Conservation (phyloP, 257 asterid species). For the Nyctanthes arbortristis region DNA sequence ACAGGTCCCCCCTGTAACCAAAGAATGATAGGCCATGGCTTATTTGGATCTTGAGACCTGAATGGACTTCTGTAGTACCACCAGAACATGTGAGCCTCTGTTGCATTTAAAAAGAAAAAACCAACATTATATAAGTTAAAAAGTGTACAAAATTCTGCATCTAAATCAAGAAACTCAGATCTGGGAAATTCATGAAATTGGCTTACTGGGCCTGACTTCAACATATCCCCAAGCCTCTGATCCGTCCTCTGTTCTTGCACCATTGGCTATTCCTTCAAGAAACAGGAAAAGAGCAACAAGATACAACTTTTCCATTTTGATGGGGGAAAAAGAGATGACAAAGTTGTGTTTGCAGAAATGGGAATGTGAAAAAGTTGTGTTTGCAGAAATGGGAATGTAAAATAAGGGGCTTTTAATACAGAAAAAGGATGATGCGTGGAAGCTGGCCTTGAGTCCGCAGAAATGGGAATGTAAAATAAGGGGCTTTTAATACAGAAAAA, state of each 20-base stretch:
- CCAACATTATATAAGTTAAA: background rate
- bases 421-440: constrained; percentile 21
- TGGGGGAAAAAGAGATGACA: background rate
- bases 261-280: constrained; percentile 36
- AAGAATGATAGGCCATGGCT: constrained; percentile 93
- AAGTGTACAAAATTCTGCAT: background rate
- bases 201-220: constrained; percentile 89
- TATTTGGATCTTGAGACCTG: constrained; percentile 68
- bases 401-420: background rate
- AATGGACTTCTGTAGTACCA: constrained; percentile 87
- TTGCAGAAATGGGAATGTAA: constrained; percentile 16
- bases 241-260: constrained; percentile 57
- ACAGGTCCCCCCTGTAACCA: constrained; percentile 99
- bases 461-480: constrained; percentile 14
- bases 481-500: constrained; percentile 3
- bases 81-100: constrained; percentile 99
- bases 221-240: constrained; percentile 96
- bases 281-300: constrained; percentile 28
- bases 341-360: constrained; percentile 12
- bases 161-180: constrained; percentile 1
- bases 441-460: background rate
- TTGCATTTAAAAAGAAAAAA: background rate
- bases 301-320: constrained; percentile 45
- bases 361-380: background rate
- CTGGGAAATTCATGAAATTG: background rate